Conservation (phyloP, 23 red algal genomes). For the Agarophyton chilense region DNA sequence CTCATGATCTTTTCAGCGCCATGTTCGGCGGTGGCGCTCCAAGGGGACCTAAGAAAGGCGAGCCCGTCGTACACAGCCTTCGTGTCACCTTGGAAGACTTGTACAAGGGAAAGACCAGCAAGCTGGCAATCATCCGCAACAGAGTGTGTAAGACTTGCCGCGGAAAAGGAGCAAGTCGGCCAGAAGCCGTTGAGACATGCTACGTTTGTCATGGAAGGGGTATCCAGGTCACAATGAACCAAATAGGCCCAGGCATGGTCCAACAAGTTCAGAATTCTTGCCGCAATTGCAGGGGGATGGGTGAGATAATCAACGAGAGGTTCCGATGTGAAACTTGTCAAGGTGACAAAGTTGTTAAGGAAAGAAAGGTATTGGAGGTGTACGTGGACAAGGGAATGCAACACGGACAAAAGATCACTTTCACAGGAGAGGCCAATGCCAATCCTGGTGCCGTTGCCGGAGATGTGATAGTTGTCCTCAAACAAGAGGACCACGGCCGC, state of each 20-base stretch:
- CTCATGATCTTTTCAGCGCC: conserved; percentile 94
- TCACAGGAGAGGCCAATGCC: conserved; percentile 95
- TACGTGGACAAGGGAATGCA: conserved; percentile 95
- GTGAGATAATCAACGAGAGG: conserved; percentile 71
- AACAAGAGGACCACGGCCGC: conserved; percentile 79
- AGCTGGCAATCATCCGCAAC: conserved; percentile 96
- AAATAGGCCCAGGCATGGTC: conserved; percentile 99
- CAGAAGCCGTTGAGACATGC: conserved; percentile 67
- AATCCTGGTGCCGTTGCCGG: conserved; percentile 84
- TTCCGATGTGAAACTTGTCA: conserved; percentile 79
- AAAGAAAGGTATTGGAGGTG: conserved; percentile 96
- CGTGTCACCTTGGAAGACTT: conserved; percentile 92
- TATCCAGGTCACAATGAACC: conserved; percentile 78
- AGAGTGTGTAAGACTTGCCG: conserved; percentile 85
- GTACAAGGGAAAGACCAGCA: conserved; percentile 97
- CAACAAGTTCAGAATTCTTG: conserved; percentile 95
- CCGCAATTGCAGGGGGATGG: conserved; percentile 77
- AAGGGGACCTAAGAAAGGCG: conserved; percentile 86
- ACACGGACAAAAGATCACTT: conserved; percentile 93
- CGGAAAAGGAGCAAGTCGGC: conserved; percentile 74
- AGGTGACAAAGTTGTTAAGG: conserved; percentile 91
- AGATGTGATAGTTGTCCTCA: conserved; percentile 97
- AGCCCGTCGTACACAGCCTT: conserved; percentile 89
- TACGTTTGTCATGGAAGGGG: conserved; percentile 85
- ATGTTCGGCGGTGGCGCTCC: conserved; percentile 87